Evolutionary conservation across 2,329 filamentous ascomycete species (phyloP), one percentile per base, ranked within the genome.

Genomic region (Stachybotrys chartarum): DNA sequence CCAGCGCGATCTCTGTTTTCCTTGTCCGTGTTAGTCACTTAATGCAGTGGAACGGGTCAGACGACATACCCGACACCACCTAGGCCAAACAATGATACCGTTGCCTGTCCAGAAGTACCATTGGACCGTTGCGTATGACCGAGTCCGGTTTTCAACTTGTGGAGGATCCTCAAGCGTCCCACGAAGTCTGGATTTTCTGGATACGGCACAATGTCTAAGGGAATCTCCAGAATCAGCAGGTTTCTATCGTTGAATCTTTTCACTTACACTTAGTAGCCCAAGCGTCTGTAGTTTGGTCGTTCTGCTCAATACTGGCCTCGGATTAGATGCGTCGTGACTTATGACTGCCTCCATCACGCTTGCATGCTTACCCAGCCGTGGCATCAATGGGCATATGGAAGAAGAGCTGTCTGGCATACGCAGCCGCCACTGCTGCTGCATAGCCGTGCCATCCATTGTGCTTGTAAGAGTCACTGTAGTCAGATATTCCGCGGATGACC

Each of bases 1-100:
- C 48, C n/a, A 50, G 24, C 7, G 24, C 48, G n/a, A 50, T 50
- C 48, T 50, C 11, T 50, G 48, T 50, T 50, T 50, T 50, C 30
- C 48, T 50, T 6, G 11, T 31, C 6, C 8, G 10, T 39, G n/a
- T 50, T 50, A 50, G 48, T 30, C n/a, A 8, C 18, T 30, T 30
- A 52, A 7, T 35, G 7, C 11, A 39, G 35, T 8, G 7, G 7
- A 30, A 24, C 8, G 5, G 10, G 48, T 30, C 48, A 50, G 10
- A 30, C 6, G 48, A n/a, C 60, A 24, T 53, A 62, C 61, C 61
- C 61, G 1, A 61, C 50, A 0, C 61, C 61, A 0, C 61, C 61
- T 0, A 63, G 57, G 0, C 61, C 61, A 2, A 16, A 55, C 0
- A 63, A 50, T 0, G 61, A 54, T 17, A 56, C 54, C 0, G 55